Evolutionary conservation across 2,329 filamentous ascomycete genomes (phyloP).

Genomic region (Colletotrichum tropicicola): DNA sequence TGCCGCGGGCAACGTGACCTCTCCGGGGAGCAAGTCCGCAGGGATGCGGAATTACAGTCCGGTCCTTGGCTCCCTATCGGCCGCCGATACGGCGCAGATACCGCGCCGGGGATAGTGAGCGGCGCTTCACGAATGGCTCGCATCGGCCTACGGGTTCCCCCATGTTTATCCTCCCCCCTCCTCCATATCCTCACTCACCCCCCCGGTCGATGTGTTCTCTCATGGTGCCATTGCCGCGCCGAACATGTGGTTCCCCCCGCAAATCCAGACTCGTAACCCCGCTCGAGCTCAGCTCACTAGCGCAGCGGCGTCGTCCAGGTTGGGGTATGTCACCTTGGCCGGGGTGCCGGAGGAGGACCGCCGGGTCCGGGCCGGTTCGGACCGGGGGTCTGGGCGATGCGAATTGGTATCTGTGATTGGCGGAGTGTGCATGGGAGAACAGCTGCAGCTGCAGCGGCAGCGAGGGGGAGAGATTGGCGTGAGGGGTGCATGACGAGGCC

Average conservation of each 20-base stretch:
- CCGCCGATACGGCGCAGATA: not conserved
- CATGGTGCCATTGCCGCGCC: not conserved
- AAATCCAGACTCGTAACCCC: constrained; percentile 6
- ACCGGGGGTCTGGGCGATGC: not conserved
- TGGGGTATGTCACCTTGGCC: constrained; percentile 24
- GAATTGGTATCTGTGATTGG: constrained; percentile 16
- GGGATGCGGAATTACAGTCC: not conserved
- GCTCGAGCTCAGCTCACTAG: constrained; percentile 5
- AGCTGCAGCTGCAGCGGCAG: not conserved
- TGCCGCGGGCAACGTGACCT: not conserved
- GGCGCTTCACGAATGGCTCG: not conserved
- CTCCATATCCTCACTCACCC: no score
- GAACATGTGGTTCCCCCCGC: constrained; percentile 12
- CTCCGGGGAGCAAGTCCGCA: not conserved
- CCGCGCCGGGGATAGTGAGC: not conserved
- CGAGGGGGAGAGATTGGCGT: not conserved
- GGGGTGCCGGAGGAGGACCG: constrained; percentile 5
- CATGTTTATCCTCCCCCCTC: not conserved
- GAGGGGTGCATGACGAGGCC: not conserved
- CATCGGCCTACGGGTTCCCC: not conserved
- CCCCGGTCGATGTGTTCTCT: no score
- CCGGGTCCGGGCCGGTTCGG: constrained; percentile 23
- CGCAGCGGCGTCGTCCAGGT: not conserved
- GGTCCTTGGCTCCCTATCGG: not conserved
- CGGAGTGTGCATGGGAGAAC: not conserved